Evolutionary conservation across 106 monocot species (phyloP).

Genomic region (Phalaenopsis equestris): DNA sequence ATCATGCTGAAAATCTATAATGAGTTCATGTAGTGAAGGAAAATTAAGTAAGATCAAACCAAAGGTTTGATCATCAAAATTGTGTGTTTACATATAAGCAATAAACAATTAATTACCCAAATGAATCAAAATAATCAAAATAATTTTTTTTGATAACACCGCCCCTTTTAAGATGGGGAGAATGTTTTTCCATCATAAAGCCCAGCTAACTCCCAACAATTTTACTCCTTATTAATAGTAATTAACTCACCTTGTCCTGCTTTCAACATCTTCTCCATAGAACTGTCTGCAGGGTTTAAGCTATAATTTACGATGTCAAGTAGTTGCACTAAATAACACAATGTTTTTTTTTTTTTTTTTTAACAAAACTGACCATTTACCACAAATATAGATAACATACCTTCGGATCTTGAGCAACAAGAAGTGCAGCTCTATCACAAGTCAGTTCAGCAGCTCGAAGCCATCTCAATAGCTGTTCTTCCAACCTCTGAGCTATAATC

Average conservation of each 20-base stretch:
- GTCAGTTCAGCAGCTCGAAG: conserved; percentile 91
- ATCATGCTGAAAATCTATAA: not conserved
- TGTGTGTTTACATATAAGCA: not conserved
- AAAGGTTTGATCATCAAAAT: not conserved
- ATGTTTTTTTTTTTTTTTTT: too few relatives aligned
- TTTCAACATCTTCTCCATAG: not conserved
- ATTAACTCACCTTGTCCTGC: not conserved
- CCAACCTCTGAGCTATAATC: conserved; percentile 65
- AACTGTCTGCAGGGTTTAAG: not conserved
- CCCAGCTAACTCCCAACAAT: not conserved
- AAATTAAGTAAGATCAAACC: not conserved
- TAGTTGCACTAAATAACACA: not conserved
- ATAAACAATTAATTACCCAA: not conserved
- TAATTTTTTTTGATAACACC: too few relatives aligned
- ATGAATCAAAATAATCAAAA: too few relatives aligned
- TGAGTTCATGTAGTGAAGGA: not conserved
- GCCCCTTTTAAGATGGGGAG: too few relatives aligned
- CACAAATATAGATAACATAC: conserved; percentile 21
- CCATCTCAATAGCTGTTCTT: conserved; percentile 89
- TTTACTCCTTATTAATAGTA: not conserved
- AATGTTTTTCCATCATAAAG: too few relatives aligned
- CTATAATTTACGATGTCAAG: not conserved
- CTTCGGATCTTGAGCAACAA: conserved; percentile 93
- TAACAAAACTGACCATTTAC: not conserved
- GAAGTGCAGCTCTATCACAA: conserved; percentile 95